Evolutionary conservation across 2,329 filamentous ascomycete species (phyloP), one percentile per base, ranked within the genome.

Genomic region (Aspergillus sp.): DNA sequence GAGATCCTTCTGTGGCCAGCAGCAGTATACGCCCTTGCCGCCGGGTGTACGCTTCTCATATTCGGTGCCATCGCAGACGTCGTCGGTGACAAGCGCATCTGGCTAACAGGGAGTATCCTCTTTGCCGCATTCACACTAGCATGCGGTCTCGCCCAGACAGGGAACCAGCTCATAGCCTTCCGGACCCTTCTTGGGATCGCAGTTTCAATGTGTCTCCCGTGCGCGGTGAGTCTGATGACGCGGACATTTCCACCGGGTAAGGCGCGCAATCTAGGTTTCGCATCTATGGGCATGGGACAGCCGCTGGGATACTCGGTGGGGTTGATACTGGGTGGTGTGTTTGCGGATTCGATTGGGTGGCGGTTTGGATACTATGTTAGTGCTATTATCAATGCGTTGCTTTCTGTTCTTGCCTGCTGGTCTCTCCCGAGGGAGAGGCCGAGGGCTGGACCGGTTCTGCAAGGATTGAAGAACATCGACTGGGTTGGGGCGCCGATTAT

Each of bases 281-380:
- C 81, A 0, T 76, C 74, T 11, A 71, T 84, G 63, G 82, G 83
- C 2, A 73, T 76, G 11, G 77, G 77, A 2, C 80, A 82, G 56
- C 80, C 81, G 0, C 62, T 84, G 9, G 83, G 82, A 0, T 84
- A 82, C 56, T 77, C 74, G 0, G 58, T 84, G 0, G 82, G 83
- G 0, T 71, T 85, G 3, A 74, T 80, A 0, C 46, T 70, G 2
- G 68, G 69, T 6, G 69, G 68, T 4, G 68, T 85, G 3, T 75
- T 85, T 35, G 71, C 76, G 1, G 74, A 80, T 33, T 75, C 71
- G 0, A 75, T 81, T 46, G 80, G 80, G 2, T 85, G 82, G 83
- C 68, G 82, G 45, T 78, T 72, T 59, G 82, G 79, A 0, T 86
- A 80, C 62, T 79, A 83, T 60, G 70, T 82, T 3, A 70, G 73